Base-by-base conservation (phyloP, 2,329 filamentous ascomycete species). In the Magnaporthiopsis incrustans region DNA sequence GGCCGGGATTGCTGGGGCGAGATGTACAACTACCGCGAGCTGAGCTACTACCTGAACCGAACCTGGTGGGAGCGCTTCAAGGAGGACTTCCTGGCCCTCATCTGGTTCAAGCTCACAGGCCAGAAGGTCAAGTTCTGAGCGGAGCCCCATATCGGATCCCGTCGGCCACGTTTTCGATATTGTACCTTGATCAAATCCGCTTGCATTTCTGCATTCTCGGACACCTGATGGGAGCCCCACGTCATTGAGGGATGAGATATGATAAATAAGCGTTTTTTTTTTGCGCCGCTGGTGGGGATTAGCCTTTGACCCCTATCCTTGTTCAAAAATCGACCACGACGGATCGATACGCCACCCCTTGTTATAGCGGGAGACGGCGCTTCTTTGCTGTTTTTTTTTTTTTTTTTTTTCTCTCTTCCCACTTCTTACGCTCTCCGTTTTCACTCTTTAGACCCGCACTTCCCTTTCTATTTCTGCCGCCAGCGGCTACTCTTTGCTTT, bases 1-100 rank as follows among this genome's bases (percentile, higher is more conserved):
- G 94, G 94, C 4, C 86, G 95, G 61, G 94, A 99, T 77, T 99
- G 95, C 76, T 98, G 94, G 94, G 89, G 89, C 53, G 95, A 99
- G 78, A 97, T 99, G 87, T 97, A 97, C 78, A 89, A 90, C 74
- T 99, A 92, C 79, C 90, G 93, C 63, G 88, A 97, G 75, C 83
- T 96, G 72, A 96, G 92, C 79, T 94, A 96, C 75, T 88, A 87
- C 76, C 83, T 97, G 67, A 97, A 97, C 79, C 86, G 92, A 62
- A 90, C 86, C 62, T 82, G 78, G 64, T 97, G 92, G 91, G 90
- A 96, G 78, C 79, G 78, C 32, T 89, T 89, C 77, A 89, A 89
- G 79, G 86, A 89, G 73, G 86, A 89, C 67, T 72, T 88, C 25
- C 70, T 89, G 22, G 84, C 85, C 35, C 77, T 82, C 59, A 74